These are phyloP conservation scores for Prunus dulcis DNA, from an alignment of 306 rosid species.

Conservation along the genomic window DNA sequence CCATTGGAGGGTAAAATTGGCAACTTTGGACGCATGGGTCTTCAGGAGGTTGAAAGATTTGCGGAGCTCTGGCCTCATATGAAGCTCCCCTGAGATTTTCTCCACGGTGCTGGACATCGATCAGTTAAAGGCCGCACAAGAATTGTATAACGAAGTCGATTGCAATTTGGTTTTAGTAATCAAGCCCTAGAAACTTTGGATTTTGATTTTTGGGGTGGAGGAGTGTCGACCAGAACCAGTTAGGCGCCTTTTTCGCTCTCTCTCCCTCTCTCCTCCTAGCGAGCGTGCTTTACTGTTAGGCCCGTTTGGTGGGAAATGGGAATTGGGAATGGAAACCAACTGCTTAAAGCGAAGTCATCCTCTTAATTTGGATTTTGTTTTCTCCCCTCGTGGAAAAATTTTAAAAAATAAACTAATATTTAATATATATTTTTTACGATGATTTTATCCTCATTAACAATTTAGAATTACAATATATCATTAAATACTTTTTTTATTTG, in stretches of 20 bases:
- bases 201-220: neutral
- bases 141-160: neutral
- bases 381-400: no score
- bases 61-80: slow-evolving; percentile 8
- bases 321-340: no score
- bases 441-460: no score
- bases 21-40: slow-evolving; percentile 37
- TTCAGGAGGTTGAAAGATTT: slow-evolving; percentile 40
- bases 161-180: neutral
- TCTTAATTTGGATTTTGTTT: no score
- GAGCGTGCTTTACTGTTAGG: neutral
- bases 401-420: no score
- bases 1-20: slow-evolving; percentile 45
- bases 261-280: no score
- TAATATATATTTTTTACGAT: no score
- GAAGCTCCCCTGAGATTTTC: neutral
- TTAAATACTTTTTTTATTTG: no score
- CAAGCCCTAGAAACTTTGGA: neutral
- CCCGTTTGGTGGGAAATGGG: no score
- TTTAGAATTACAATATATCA: no score
- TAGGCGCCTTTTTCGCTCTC: no score
- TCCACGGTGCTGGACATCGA: slow-evolving; percentile 17
- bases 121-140: neutral
- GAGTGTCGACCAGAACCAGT: neutral
- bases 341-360: no score